Conservation (phyloP, 2,329 filamentous ascomycete genomes). For the Phaeoacremonium minimum region DNA sequence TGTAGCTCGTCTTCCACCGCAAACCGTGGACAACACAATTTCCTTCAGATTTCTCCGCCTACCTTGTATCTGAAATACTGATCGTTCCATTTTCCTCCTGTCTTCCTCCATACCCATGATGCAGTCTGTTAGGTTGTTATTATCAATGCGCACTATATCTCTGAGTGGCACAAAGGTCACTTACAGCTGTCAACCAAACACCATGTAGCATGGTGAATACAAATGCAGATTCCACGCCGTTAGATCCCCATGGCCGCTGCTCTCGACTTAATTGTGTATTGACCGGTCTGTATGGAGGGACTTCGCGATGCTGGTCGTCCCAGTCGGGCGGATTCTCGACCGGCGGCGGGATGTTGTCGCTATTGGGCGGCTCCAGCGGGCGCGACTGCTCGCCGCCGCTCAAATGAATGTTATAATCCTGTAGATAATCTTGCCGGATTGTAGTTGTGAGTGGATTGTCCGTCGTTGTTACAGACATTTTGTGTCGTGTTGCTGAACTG, state of each 20-base stretch:
- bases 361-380: slow-evolving; percentile 7
- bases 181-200: slow-evolving; percentile 18
- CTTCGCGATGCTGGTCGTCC: slow-evolving; percentile 16
- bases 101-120: slow-evolving; percentile 18
- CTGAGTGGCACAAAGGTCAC: too few species aligned
- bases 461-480: slow-evolving; percentile 16
- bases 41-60: slow-evolving; percentile 16
- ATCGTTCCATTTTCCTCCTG: slow-evolving; percentile 14
- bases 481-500: slow-evolving; percentile 1
- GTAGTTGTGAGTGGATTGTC: slow-evolving; percentile 16
- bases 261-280: slow-evolving; percentile 16
- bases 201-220: slow-evolving; percentile 21
- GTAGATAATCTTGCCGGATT: slow-evolving; percentile 13
- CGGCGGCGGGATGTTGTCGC: slow-evolving; percentile 11
- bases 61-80: slow-evolving; percentile 15
- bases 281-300: slow-evolving; percentile 20
- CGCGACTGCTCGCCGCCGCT: slow-evolving; percentile 10
- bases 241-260: slow-evolving; percentile 17
- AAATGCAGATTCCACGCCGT: slow-evolving; percentile 15
- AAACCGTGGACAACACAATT: neutral
- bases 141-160: too few species aligned
- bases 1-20: too few species aligned
- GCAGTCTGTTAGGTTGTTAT: too few species aligned
- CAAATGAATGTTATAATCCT: slow-evolving; percentile 22
- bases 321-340: slow-evolving; percentile 18